These are phyloP conservation scores for Centella asiatica DNA, from an alignment of 129 eudicot species.

Conservation along the genomic window DNA sequence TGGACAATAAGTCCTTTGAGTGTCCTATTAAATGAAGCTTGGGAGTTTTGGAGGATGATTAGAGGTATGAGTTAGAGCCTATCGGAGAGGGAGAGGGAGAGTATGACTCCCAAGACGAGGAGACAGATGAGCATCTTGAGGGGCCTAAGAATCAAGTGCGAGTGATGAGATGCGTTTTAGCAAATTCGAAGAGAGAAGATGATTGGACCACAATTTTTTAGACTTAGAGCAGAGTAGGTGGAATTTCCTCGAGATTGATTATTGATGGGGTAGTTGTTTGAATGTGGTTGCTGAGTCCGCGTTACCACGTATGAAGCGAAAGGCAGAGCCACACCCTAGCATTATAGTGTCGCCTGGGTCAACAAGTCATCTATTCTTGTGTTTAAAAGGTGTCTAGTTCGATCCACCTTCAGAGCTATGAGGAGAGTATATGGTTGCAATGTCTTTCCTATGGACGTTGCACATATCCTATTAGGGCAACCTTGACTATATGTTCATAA, in stretches of 20 bases:
- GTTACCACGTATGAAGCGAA: not conserved
- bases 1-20: not conserved
- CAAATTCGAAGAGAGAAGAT: not conserved
- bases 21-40: not conserved
- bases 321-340: not conserved
- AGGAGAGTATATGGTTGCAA: not conserved
- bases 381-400: not conserved
- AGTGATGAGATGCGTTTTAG: not conserved
- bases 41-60: too few relatives aligned
- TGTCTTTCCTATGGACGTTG: not conserved
- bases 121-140: not conserved
- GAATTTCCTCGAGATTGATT: not conserved
- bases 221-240: not conserved
- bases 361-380: not conserved
- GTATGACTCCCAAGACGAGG: not conserved
- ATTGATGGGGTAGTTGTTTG: not conserved
- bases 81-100: not conserved
- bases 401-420: not conserved
- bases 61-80: too few relatives aligned
- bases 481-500: not conserved
- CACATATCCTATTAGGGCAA: not conserved
- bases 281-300: not conserved
- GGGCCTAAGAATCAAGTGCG: not conserved
- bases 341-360: not conserved
- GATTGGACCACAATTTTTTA: not conserved